Evolutionary conservation across 2,329 filamentous ascomycete species (phyloP), one percentile per base, ranked within the genome.

Genomic region (Talaromyces piceae): DNA sequence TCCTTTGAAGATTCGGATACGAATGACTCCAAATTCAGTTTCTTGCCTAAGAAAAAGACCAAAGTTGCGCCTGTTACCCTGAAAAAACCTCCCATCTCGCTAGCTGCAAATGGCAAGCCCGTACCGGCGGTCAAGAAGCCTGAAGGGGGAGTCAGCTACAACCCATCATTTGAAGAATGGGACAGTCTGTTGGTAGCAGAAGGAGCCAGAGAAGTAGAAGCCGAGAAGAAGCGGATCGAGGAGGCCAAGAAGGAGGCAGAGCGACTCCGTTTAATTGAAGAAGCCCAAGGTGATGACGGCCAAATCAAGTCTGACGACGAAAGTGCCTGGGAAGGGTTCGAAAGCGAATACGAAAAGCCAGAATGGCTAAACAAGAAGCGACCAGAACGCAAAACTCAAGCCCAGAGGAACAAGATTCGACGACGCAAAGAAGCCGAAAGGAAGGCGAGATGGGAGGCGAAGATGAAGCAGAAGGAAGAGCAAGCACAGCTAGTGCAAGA

Each of bases 131-230:
- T 98, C 0, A 77, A 79, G 55, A 87, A 83, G 62, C 93, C 93
- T 1, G 79, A 83, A 5, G 88, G 85, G 13, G 90, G 88, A 53
- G 88, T 85, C 68, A 95, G 88, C 61, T 98, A 98, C 74, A 98
- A 98, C 67, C 93, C 93, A 0, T 75, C 81, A 5, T 94, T 94
- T 60, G 79, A 82, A 56, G 90, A 95, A 56, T 98, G 94, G 78
- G 85, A 91, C 60, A 77, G 81, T 7, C 80, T 91, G 13, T 73
- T 95, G 41, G 77, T 80, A 18, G 76, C 81, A 39, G 88, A 94
- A 68, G 87, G 88, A 43, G 79, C 84, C 51, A 88, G 87, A 69
- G 91, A 86, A 12, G 75, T 96, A 2, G 86, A 85, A 56, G 81
- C 83, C 0, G 91, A 97, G 70, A 80, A 82, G 66, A 82, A 86